Evolutionary conservation across 202 grass and related monocot genomes (phyloP), one percentile per base, ranked within the genome.

Genomic region (Dendrocalamus latiflorus): DNA sequence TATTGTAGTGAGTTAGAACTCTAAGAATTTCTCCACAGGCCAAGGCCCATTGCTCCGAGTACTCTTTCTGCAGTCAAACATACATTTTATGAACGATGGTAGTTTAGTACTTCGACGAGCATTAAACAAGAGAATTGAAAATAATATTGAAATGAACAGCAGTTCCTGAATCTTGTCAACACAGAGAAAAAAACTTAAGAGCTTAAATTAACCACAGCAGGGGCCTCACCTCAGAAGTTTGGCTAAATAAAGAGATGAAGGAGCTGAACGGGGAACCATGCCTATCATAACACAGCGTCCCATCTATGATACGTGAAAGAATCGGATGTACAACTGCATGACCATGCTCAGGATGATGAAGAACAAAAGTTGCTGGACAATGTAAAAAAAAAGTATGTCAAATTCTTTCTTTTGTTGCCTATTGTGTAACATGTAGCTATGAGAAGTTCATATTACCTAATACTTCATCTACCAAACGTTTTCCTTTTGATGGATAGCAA

Each of bases 21-120:
- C 96, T 89, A 77, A 99, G 90, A 77, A 99, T 96, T 90, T 99
- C 96, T 72, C 93, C 96, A 91, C 96, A 99, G 28, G 96, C 96
- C 74, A 99, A 88, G 76, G 93, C 96, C 96, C 96, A 99, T 72
- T 99, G 96, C 65, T 96, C 96, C 9, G 88, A 96, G 65, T 96
- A 99, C 64, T 94, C 96, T 86, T 99, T 94, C 96, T 99, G 91
- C 55, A 80, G 61, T 60, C 4, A 17, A 49, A 81, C 88, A 44
- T 69, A 67, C 50, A 48, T 37, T 44, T 59, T 47, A 65, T 77
- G 50, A 85, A 53, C 5, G 82, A 73, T 20, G 55, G 16, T 58
- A 68, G 36, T 64, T 55, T 20, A 55, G 16, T 58, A 73, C 43
- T 70, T 55, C 6, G 28, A 43, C 34, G 7, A 60, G 15, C 13